phyloP scores from a whole-genome alignment of 2,329 filamentous ascomycete species.

The Pyrenochaeta sp. region DNA sequence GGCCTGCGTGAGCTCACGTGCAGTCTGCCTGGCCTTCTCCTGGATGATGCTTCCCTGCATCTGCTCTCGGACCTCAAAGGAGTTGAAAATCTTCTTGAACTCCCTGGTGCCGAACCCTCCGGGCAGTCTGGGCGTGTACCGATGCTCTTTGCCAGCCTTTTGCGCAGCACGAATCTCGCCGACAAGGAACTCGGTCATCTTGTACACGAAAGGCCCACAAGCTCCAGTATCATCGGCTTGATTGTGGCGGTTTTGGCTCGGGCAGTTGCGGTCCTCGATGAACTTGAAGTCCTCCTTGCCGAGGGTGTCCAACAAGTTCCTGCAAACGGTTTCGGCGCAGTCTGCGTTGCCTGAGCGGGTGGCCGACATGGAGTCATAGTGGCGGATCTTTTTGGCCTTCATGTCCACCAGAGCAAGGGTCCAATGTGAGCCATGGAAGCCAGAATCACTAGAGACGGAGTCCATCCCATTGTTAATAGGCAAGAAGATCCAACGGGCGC shows the following conservation, averaged over 20 bases:
- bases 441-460: neutral
- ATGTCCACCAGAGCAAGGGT: constrained; percentile 25
- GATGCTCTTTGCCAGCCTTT: neutral
- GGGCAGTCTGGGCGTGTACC: neutral
- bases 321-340: constrained; percentile 1
- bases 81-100: too few relatives aligned
- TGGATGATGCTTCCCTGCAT: too few relatives aligned
- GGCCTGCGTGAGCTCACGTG: too few relatives aligned
- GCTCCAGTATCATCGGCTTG: constrained; percentile 19
- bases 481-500: constrained; percentile 34
- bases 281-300: constrained; percentile 12
- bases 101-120: neutral
- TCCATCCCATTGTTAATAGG: constrained; percentile 31
- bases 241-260: constrained; percentile 23
- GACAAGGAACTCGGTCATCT: constrained; percentile 16
- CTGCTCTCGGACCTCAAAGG: too few relatives aligned
- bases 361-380: constrained; percentile 26
- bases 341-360: neutral
- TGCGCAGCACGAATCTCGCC: neutral
- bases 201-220: constrained; percentile 29
- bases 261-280: constrained; percentile 4
- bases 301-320: constrained; percentile 19
- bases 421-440: constrained; percentile 26
- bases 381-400: constrained; percentile 9
- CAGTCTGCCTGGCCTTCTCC: too few relatives aligned